Base-by-base conservation (phyloP, 768 basidiomycete genomes). In the Xerocomus potaroensis region DNA sequence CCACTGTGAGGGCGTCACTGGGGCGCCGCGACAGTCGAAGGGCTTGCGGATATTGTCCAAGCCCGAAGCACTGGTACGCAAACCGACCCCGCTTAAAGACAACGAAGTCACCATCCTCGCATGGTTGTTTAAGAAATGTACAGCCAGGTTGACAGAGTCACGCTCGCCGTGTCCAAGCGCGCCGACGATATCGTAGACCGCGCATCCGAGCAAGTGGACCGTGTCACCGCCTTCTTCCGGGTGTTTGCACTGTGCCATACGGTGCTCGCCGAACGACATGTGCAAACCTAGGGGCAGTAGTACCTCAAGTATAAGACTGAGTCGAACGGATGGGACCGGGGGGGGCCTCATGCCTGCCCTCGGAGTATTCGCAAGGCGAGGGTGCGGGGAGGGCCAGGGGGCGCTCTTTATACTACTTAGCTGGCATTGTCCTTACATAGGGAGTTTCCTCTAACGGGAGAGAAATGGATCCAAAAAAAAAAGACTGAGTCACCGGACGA, bases 401-500 rank as follows among this genome's bases (percentile, higher is more conserved):
- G n/a, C n/a, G n/a, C n/a, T n/a, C n/a, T n/a, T n/a, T n/a, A n/a
- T n/a, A n/a, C n/a, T n/a, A n/a, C n/a, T n/a, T n/a, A n/a, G n/a
- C n/a, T n/a, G n/a, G n/a, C n/a, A n/a, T n/a, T n/a, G n/a, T n/a
- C n/a, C n/a, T n/a, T n/a, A n/a, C n/a, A n/a, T n/a, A n/a, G n/a
- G n/a, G n/a, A n/a, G n/a, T n/a, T n/a, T n/a, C n/a, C n/a, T n/a
- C n/a, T n/a, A n/a, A n/a, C n/a, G n/a, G n/a, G n/a, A n/a, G n/a
- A n/a, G n/a, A n/a, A n/a, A n/a, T n/a, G n/a, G n/a, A n/a, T n/a
- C n/a, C n/a, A n/a, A n/a, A n/a, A n/a, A n/a, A n/a, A n/a, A n/a
- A n/a, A n/a, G n/a, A n/a, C n/a, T n/a, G n/a, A 99, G 69, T 90
- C 87, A 3, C 94, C 92, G 0, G 93, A 97, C 60, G 95, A 97